Evolutionary conservation across 352 stramenopile genomes (phyloP).

Genomic region (Globisporangium barbulae): DNA sequence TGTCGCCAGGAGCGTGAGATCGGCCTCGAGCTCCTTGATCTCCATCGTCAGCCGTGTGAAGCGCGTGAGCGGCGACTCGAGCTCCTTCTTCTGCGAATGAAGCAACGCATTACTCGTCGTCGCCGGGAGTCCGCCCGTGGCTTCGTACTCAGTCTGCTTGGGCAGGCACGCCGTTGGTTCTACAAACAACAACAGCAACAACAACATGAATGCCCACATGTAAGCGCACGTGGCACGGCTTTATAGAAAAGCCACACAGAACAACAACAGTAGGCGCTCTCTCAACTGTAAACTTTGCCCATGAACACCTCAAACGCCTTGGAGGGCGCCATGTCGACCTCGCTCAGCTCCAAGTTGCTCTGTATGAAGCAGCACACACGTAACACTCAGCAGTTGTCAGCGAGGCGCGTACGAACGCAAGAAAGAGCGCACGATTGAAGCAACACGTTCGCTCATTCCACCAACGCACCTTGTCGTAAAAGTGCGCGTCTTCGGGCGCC

Average conservation of each 20-base stretch:
- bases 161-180: conserved; percentile 36
- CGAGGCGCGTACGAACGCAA: neutral
- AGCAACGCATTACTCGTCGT: neutral
- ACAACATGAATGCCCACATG: neutral
- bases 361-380: neutral
- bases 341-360: conserved; percentile 62
- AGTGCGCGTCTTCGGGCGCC: conserved; percentile 38
- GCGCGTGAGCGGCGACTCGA: conserved; percentile 68
- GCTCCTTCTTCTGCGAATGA: conserved; percentile 19
- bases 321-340: conserved; percentile 40
- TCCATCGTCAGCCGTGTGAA: conserved; percentile 70
- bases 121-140: conserved; percentile 10
- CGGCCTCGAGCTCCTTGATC: conserved; percentile 64
- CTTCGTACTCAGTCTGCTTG: conserved; percentile 56
- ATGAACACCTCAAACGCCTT: conserved; percentile 79
- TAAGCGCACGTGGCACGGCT: neutral
- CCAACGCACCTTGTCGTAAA: conserved; percentile 49
- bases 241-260: neutral
- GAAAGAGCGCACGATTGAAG: neutral
- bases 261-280: neutral
- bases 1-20: conserved; percentile 50
- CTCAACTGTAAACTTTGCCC: conserved; percentile 81
- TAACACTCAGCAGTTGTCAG: neutral
- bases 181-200: conserved; percentile 16
- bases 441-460: neutral